phyloP scores from a whole-genome alignment of 2,329 filamentous ascomycete genomes.

The Aaosphaeria pasadenensis region DNA sequence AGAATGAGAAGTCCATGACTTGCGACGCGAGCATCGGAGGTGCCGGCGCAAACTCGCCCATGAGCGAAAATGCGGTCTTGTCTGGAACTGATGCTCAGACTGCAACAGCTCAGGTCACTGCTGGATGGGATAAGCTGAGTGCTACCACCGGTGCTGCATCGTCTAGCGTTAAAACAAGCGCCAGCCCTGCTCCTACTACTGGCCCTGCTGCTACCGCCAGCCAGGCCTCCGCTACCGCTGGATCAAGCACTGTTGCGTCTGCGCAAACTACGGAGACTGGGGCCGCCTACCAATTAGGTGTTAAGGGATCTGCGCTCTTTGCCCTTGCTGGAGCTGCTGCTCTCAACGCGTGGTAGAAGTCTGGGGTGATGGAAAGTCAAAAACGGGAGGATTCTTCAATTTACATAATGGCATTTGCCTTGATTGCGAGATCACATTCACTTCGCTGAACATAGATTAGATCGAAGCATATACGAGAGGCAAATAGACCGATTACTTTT shows the following conservation, averaged over 20 bases:
- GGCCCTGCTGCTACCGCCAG: background rate
- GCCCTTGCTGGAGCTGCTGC: slow-evolving; percentile 7
- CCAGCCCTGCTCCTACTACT: background rate
- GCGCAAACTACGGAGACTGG: slow-evolving; percentile 1
- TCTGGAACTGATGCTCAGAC: background rate
- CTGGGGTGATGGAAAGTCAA: background rate
- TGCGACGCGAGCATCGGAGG: slow-evolving; percentile 19
- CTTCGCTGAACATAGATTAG: too few relatives aligned
- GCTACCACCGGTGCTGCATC: background rate
- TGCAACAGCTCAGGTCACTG: slow-evolving; percentile 3
- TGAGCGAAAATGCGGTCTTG: background rate
- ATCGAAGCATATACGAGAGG: too few relatives aligned
- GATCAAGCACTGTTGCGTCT: background rate
- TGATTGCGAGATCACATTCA: too few relatives aligned
- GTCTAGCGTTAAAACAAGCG: slow-evolving; percentile 4
- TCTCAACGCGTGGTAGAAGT: slow-evolving; percentile 13
- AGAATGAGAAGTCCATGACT: slow-evolving; percentile 16
- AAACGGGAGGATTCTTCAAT: background rate
- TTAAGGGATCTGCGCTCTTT: slow-evolving; percentile 7
- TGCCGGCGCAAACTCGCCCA: background rate
- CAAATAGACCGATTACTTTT: too few relatives aligned
- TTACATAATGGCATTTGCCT: too few relatives aligned
- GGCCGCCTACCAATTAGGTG: slow-evolving; percentile 5
- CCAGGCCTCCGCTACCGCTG: background rate
- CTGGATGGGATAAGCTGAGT: slow-evolving; percentile 5